phyloP scores from a whole-genome alignment of 2,329 filamentous ascomycete genomes.

The Paraconiothyrium brasiliense region DNA sequence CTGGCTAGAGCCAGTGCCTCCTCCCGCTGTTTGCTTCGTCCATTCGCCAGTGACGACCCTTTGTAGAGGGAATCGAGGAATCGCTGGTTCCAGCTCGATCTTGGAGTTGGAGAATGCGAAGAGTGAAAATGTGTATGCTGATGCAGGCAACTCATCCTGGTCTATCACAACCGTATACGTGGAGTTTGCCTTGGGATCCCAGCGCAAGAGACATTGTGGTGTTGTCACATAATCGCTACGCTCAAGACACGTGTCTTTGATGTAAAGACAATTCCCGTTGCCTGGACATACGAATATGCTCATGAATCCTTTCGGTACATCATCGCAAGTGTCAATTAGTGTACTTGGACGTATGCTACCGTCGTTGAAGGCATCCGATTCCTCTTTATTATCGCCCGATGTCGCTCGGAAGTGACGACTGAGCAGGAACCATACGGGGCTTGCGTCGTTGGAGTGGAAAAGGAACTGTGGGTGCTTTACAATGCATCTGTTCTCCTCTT shows the following conservation, averaged over 20 bases:
- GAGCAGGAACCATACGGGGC: slow-evolving; percentile 82
- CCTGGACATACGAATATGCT: slow-evolving; percentile 83
- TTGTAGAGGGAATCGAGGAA: slow-evolving; percentile 67
- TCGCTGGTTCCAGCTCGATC: slow-evolving; percentile 70
- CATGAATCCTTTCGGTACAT: slow-evolving; percentile 75
- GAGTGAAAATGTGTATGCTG: slow-evolving; percentile 84
- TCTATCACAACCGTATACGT: slow-evolving; percentile 74
- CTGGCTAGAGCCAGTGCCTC: slow-evolving; percentile 77
- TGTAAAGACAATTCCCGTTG: slow-evolving; percentile 74
- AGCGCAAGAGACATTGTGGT: slow-evolving; percentile 84
- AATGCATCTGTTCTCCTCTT: slow-evolving; percentile 76
- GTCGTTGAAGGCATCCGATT: slow-evolving; percentile 45
- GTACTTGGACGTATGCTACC: slow-evolving; percentile 35
- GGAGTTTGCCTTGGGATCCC: slow-evolving; percentile 66
- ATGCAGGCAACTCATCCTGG: slow-evolving; percentile 78
- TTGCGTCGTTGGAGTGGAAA: slow-evolving; percentile 62
- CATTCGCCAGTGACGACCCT: slow-evolving; percentile 72
- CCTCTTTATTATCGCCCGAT: slow-evolving; percentile 45
- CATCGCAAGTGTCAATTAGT: slow-evolving; percentile 36
- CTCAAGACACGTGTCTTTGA: slow-evolving; percentile 75
- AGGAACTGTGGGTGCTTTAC: slow-evolving; percentile 71
- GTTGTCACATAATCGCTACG: slow-evolving; percentile 92
- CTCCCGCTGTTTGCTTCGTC: slow-evolving; percentile 83
- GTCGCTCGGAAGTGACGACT: slow-evolving; percentile 82
- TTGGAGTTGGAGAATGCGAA: slow-evolving; percentile 77